phyloP scores from a whole-genome alignment of 768 basidiomycete species.

The Calvatia gigantea region DNA sequence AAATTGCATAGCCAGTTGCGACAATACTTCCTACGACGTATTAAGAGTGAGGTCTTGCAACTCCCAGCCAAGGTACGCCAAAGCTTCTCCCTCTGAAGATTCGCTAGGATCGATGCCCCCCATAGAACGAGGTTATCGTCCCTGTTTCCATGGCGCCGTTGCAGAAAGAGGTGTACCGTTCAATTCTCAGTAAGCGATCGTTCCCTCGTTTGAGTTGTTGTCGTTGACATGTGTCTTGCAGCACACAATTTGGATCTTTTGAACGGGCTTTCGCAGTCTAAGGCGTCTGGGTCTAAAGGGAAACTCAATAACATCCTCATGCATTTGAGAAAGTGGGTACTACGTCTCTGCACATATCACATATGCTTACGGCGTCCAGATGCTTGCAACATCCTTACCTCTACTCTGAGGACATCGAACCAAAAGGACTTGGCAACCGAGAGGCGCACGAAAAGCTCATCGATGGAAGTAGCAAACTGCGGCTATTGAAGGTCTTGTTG shows the following conservation, averaged over 20 bases:
- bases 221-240: constrained; percentile 24
- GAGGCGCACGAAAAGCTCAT: constrained; percentile 80
- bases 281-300: constrained; percentile 37
- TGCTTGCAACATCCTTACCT: constrained; percentile 93
- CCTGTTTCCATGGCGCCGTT: constrained; percentile 85
- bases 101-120: not conserved
- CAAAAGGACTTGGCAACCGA: constrained; percentile 45
- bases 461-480: constrained; percentile 82
- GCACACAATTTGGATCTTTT: constrained; percentile 71
- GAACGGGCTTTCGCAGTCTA: constrained; percentile 50
- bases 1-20: constrained; percentile 74
- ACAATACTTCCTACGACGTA: constrained; percentile 90
- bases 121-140: constrained; percentile 85
- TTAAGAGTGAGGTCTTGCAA: constrained; percentile 89
- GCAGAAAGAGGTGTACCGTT: constrained; percentile 86
- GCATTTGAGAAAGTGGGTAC: constrained; percentile 78
- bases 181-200: constrained; percentile 62
- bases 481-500: constrained; percentile 69
- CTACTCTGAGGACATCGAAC: constrained; percentile 77
- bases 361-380: constrained; percentile 31
- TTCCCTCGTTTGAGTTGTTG: constrained; percentile 10
- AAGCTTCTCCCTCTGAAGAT: not conserved
- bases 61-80: constrained; percentile 81
- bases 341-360: not conserved
- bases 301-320: constrained; percentile 82